Conservation (phyloP, 2,329 filamentous ascomycete species). For the Cercospora sp. region DNA sequence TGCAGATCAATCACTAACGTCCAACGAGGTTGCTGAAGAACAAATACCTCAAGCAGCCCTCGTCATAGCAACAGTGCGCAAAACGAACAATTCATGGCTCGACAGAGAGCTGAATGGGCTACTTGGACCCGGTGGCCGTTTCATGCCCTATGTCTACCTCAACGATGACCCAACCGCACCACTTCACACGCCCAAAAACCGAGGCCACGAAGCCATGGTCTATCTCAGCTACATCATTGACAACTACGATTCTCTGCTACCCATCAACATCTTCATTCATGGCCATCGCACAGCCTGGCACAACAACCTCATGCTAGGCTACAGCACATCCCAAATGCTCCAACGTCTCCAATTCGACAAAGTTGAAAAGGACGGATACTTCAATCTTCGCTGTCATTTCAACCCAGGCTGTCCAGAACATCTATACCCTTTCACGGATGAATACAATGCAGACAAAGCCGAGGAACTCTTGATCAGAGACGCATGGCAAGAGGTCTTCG, state of each 20-base stretch:
- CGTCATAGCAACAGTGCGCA: conserved; percentile 23
- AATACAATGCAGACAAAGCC: conserved; percentile 41
- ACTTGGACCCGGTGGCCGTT: conserved; percentile 14
- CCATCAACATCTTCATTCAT: conserved; percentile 63
- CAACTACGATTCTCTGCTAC: conserved; percentile 59
- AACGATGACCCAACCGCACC: conserved; percentile 39
- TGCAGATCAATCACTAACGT: background rate
- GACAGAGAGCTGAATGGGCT: conserved; percentile 24
- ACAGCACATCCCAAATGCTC: conserved; percentile 49
- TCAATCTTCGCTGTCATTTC: conserved; percentile 59
- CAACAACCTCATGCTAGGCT: conserved; percentile 53
- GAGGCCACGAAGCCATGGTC: conserved; percentile 63
- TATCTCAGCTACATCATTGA: conserved; percentile 64
- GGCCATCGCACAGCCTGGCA: conserved; percentile 61
- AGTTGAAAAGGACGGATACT: conserved; percentile 45
- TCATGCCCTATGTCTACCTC: conserved; percentile 24
- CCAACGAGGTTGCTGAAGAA: background rate
- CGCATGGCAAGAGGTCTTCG: conserved; percentile 50
- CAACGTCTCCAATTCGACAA: conserved; percentile 47
- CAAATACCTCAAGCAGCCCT: conserved; percentile 3
- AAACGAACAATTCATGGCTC: conserved; percentile 24
- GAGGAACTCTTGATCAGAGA: conserved; percentile 49
- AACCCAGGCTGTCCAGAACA: conserved; percentile 57
- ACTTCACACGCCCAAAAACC: conserved; percentile 56
- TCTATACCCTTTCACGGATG: conserved; percentile 49